These are phyloP conservation scores for Geotrichum histeridarum DNA, from an alignment of 1,139 yeast genomes.

Conservation along the genomic window DNA sequence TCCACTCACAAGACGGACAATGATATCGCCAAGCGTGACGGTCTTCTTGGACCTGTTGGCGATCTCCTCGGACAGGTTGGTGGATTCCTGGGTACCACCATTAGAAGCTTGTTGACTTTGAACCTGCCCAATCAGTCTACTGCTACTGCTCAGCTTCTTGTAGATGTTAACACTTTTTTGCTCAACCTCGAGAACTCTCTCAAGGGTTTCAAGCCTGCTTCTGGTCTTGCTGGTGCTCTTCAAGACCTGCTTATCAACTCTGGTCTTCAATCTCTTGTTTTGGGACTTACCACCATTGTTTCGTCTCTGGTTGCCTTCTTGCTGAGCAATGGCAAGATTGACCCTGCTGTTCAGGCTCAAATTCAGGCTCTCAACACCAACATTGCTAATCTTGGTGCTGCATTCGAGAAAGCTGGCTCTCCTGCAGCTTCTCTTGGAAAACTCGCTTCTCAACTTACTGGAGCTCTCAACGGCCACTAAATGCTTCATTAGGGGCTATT, in stretches of 20 bases:
- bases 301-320: neutral
- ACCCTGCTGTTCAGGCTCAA: constrained; percentile 1
- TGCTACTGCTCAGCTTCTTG: constrained; percentile 1
- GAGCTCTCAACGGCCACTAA: neutral
- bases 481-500: neutral
- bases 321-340: neutral
- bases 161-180: neutral
- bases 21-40: neutral
- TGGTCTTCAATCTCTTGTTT: constrained; percentile 7
- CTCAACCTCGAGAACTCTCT: constrained; percentile 1
- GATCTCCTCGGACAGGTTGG: neutral
- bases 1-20: neutral
- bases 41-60: neutral
- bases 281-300: constrained; percentile 2
- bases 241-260: constrained; percentile 3
- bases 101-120: neutral
- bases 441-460: neutral
- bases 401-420: neutral
- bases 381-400: neutral
- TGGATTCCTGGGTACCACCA: neutral
- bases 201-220: neutral
- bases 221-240: constrained; percentile 4
- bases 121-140: neutral
- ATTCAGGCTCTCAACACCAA: neutral
- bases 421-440: neutral